Evolutionary conservation across 1,284 basidiomycete species (phyloP).

Genomic region (Kalmanozyma brasiliensis): DNA sequence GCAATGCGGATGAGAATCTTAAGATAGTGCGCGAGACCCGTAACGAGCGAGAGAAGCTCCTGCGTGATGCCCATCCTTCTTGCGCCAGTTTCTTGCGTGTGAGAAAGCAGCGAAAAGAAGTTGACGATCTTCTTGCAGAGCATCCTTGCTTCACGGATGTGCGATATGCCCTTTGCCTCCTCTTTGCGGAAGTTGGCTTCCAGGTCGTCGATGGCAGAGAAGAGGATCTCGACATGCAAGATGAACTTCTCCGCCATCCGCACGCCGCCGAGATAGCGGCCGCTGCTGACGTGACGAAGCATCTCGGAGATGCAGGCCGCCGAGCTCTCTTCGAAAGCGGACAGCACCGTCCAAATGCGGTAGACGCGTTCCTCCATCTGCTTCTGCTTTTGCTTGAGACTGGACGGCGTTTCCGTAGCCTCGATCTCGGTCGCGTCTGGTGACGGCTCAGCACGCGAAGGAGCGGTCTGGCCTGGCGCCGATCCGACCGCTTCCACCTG

Average conservation of each 20-base stretch:
- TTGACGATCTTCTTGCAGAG: constrained; percentile 99
- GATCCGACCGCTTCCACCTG: constrained; percentile 34
- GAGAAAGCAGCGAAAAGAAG: constrained; percentile 95
- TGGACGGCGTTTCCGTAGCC: constrained; percentile 77
- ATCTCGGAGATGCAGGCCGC: constrained; percentile 99
- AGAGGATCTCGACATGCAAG: constrained; percentile 95
- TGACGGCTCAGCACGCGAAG: constrained; percentile 40
- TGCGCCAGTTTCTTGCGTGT: constrained; percentile 90
- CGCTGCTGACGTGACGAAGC: constrained; percentile 92
- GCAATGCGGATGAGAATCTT: constrained; percentile 99
- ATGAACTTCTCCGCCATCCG: constrained; percentile 99
- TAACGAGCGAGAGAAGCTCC: constrained; percentile 95
- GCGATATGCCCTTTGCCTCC: constrained; percentile 82
- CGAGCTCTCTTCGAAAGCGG: constrained; percentile 96
- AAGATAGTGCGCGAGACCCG: constrained; percentile 96
- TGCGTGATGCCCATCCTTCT: constrained; percentile 94
- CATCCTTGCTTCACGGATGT: constrained; percentile 97
- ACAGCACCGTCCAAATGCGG: constrained; percentile 98
- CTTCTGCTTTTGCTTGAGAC: constrained; percentile 90
- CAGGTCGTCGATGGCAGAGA: constrained; percentile 95
- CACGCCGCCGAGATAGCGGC: constrained; percentile 94
- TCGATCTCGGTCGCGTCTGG: constrained; percentile 73
- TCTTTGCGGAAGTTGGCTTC: constrained; percentile 87
- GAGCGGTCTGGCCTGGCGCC: constrained; percentile 32
- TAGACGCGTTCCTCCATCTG: constrained; percentile 98